Evolutionary conservation across 208 protist genomes (phyloP), one percentile per base, ranked within the genome.

Genomic region (Trypanosoma brucei): DNA sequence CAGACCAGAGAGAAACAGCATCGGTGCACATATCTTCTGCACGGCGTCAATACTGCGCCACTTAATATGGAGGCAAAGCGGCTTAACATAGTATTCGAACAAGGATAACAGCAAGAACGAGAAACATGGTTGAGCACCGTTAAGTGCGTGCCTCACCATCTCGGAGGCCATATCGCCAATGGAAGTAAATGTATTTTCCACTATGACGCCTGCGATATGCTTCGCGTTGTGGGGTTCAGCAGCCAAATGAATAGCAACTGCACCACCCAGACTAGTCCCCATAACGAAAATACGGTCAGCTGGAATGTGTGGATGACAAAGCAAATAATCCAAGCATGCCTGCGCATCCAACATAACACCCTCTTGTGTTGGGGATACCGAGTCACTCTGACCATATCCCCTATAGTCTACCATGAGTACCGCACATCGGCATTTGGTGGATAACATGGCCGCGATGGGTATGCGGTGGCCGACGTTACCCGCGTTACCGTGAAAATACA

Each of bases 401-500:
- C 93, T 78, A 73, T 97, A 97, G 68, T 95, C 88, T 13, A 95
- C 62, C 85, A 96, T 87, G 50, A 97, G 66, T 42, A 97, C 83
- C 7, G 78, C 83, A 68, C 85, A 93, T 3, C 68, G 60, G 35
- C 88, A 59, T 8, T 70, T 57, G 14, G 65, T 44, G 11, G 85
- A 72, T 8, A 96, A 68, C 35, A 81, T 51, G 37, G 66, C 50
- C 7, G 88, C 88, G 55, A 92, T 71, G 2, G 71, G 76, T 8
- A 97, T 76, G 42, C 90, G 79, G 64, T 97, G 88, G 31, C 89
- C 89, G 8, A 94, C 88, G 69, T 97, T 97, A 34, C 93, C 91
- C 2, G 93, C 88, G 54, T 97, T 96, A 45, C 93, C 93, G 65
- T 97, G 90, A 61, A 96, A 97, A 75, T 94, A 94, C 13, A 97